Conservation (phyloP, 202 grass and related monocot species). For the Elaeis oleifera region DNA sequence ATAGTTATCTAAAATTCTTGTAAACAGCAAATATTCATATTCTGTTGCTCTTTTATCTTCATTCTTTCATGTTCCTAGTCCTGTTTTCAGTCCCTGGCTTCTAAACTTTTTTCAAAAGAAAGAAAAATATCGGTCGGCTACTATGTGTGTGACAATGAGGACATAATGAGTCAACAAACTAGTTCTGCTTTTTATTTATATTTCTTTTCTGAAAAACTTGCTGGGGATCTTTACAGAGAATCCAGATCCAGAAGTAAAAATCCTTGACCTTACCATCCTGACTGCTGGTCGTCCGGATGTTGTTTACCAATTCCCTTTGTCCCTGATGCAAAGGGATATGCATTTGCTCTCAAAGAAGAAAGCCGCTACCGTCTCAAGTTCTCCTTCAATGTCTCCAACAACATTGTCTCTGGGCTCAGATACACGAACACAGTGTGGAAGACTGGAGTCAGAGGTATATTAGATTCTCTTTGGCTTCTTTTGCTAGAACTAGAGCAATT, state of each 20-base stretch:
- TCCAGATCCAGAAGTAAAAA: slow-evolving; percentile 3
- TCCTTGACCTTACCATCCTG: slow-evolving; percentile 2
- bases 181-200: too few relatives aligned
- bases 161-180: too few relatives aligned
- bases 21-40: too few relatives aligned
- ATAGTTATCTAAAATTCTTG: too few relatives aligned
- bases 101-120: too few relatives aligned
- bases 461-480: too few relatives aligned
- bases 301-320: slow-evolving; percentile 6
- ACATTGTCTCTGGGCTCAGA: slow-evolving; percentile 18
- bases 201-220: background rate
- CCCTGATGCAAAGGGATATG: slow-evolving; percentile 10
- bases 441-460: slow-evolving; percentile 8
- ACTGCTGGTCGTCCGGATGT: background rate
- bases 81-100: too few relatives aligned
- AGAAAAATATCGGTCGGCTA: too few relatives aligned
- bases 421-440: slow-evolving; percentile 17
- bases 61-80: too few relatives aligned
- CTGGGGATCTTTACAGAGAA: background rate
- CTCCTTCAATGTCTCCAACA: slow-evolving; percentile 11
- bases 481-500: too few relatives aligned
- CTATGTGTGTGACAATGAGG: too few relatives aligned
- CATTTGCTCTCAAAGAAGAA: slow-evolving; percentile 12
- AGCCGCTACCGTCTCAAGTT: slow-evolving; percentile 4
- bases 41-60: too few relatives aligned